Evolutionary conservation across 1,284 basidiomycete genomes (phyloP).

Genomic region (Hymenochaete sp.): DNA sequence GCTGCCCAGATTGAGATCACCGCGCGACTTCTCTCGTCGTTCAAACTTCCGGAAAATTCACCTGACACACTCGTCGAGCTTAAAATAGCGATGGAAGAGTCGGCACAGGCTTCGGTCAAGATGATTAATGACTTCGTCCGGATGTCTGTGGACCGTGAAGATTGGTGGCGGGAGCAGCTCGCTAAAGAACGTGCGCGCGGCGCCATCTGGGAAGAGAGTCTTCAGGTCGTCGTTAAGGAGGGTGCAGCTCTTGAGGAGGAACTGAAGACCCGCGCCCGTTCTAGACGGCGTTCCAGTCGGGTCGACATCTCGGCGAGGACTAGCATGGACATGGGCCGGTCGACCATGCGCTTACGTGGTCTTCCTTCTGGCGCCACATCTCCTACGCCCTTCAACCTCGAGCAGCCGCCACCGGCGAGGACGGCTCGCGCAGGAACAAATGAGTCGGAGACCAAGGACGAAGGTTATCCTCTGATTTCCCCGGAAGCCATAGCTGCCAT

Average conservation of each 20-base stretch:
- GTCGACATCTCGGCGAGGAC: neutral
- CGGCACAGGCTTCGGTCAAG: constrained; percentile 47
- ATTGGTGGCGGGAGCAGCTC: constrained; percentile 62
- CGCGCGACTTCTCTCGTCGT: constrained; percentile 52
- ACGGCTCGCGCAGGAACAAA: neutral
- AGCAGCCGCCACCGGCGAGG: constrained; percentile 9
- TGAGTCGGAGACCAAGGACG: neutral
- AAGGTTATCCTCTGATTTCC: constrained; percentile 14
- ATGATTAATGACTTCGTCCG: constrained; percentile 63
- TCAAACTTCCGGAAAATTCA: constrained; percentile 33
- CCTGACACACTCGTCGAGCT: constrained; percentile 37
- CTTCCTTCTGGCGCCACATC: neutral
- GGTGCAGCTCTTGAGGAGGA: constrained; percentile 82
- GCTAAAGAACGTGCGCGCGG: constrained; percentile 59
- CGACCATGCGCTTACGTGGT: constrained; percentile 8
- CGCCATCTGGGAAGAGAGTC: constrained; percentile 85
- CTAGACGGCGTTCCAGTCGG: constrained; percentile 47
- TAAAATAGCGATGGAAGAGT: constrained; percentile 54
- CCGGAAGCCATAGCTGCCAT: constrained; percentile 7
- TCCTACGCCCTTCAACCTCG: constrained; percentile 3
- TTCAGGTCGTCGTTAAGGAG: constrained; percentile 79
- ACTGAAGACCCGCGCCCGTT: constrained; percentile 42
- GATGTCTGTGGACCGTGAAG: constrained; percentile 77
- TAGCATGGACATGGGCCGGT: constrained; percentile 6
- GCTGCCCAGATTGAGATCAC: constrained; percentile 78